A percentile compares a stretch with the other conserved stretches of the same genome.
Conservation (phyloP, 2,329 filamentous ascomycete species). For the Diaporthe capsici region DNA sequence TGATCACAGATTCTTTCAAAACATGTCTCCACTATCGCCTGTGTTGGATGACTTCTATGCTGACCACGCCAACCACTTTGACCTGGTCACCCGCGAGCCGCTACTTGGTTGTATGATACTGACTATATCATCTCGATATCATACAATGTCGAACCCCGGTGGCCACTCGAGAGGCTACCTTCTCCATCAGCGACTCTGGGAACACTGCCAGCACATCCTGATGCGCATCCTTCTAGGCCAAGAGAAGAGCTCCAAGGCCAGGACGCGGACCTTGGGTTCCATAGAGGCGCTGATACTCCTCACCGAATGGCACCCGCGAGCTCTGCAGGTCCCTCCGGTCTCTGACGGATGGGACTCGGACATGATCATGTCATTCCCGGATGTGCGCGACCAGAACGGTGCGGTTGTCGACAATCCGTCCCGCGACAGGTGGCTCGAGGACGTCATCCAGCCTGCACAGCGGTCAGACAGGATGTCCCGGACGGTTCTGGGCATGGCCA, state of each 20-base stretch:
- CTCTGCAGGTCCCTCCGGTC: not conserved
- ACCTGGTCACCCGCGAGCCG: slow-evolving; percentile 3
- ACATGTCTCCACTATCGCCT: not conserved
- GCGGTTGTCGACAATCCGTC: not conserved
- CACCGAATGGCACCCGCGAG: slow-evolving; percentile 9
- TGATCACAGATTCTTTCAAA: not conserved
- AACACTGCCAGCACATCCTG: not conserved
- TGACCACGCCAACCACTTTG: slow-evolving; percentile 1
- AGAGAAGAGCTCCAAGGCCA: not conserved
- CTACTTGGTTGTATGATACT: slow-evolving; percentile 7
- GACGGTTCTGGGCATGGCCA: not conserved
- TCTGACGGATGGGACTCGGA: slow-evolving; percentile 11
- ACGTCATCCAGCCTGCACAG: slow-evolving; percentile 9
- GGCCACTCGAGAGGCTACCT: not conserved
- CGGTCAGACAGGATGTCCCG: not conserved
- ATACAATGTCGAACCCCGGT: not conserved
- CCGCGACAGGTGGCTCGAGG: slow-evolving; percentile 6
- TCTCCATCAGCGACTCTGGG: slow-evolving; percentile 1
- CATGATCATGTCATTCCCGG: not conserved
- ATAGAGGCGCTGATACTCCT: slow-evolving; percentile 6
- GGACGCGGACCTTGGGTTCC: not conserved
- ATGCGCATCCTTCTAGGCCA: not conserved
- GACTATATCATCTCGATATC: slow-evolving; percentile 4
- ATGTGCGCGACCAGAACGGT: slow-evolving; percentile 3
- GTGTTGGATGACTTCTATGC: slow-evolving; percentile 5